Conservation (phyloP, 2,329 filamentous ascomycete genomes). For the Arthrobotrys entomopaga region DNA sequence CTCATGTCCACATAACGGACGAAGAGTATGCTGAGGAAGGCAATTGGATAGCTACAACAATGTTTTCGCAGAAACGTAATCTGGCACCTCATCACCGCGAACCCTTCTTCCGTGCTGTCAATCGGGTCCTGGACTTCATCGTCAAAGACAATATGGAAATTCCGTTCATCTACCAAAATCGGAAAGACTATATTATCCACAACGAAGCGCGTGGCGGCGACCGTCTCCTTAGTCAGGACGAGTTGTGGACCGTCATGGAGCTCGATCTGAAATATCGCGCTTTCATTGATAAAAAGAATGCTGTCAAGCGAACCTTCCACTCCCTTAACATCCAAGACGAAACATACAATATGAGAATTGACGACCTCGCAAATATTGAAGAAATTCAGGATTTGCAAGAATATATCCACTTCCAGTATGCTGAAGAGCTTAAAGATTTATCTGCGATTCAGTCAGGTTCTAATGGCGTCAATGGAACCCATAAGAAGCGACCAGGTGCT, state of each 20-base stretch:
- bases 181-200: conserved; percentile 96
- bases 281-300: conserved; percentile 88
- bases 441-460: conserved; percentile 65
- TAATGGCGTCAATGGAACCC: conserved; percentile 69
- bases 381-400: conserved; percentile 97
- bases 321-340: conserved; percentile 76
- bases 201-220: conserved; percentile 72
- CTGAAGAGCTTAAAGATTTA: conserved; percentile 82
- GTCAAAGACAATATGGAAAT: conserved; percentile 94
- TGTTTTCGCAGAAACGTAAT: conserved; percentile 83
- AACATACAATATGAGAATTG: conserved; percentile 84
- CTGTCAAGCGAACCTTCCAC: conserved; percentile 80
- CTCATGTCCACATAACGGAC: conserved; percentile 78
- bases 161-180: conserved; percentile 96
- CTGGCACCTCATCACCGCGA: conserved; percentile 75
- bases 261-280: conserved; percentile 95
- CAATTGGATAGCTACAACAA: conserved; percentile 84
- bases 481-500: conserved; percentile 79
- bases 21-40: conserved; percentile 88
- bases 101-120: conserved; percentile 86
- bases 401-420: conserved; percentile 94
- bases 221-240: conserved; percentile 88
- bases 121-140: conserved; percentile 94
- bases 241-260: conserved; percentile 94
- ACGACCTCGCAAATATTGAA: conserved; percentile 83